Conservation (phyloP, 2,329 filamentous ascomycete species). For the Exophiala mesophila region DNA sequence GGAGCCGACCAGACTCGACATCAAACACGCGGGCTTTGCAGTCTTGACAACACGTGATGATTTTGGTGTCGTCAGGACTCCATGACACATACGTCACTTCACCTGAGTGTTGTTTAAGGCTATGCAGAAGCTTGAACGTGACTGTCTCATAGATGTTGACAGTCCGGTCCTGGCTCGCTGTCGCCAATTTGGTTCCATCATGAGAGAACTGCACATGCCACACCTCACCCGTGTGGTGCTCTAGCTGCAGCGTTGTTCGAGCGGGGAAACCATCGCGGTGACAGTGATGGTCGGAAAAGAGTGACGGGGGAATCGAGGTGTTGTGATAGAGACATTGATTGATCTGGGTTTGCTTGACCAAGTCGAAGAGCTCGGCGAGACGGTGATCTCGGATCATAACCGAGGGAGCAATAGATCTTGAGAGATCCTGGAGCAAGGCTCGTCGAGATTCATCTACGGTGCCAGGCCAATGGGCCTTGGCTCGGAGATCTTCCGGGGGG, state of each 20-base stretch:
- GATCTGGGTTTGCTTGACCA: slow-evolving; percentile 81
- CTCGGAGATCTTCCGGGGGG: slow-evolving; percentile 68
- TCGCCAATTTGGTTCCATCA: slow-evolving; percentile 75
- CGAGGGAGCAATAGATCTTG: slow-evolving; percentile 86
- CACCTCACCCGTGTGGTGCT: slow-evolving; percentile 72
- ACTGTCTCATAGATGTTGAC: slow-evolving; percentile 79
- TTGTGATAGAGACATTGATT: slow-evolving; percentile 85
- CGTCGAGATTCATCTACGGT: slow-evolving; percentile 69
- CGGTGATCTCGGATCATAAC: slow-evolving; percentile 95
- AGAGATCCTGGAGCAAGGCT: slow-evolving; percentile 71
- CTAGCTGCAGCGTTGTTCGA: slow-evolving; percentile 64
- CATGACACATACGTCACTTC: slow-evolving; percentile 79
- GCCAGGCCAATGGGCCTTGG: slow-evolving; percentile 79
- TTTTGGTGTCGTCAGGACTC: slow-evolving; percentile 83
- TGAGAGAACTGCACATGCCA: slow-evolving; percentile 92
- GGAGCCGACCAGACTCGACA: slow-evolving; percentile 58
- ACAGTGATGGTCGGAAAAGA: slow-evolving; percentile 86
- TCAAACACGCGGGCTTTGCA: slow-evolving; percentile 72
- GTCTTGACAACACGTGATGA: slow-evolving; percentile 79
- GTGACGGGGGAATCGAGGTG: slow-evolving; percentile 67
- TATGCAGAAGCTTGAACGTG: slow-evolving; percentile 61
- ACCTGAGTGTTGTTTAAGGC: slow-evolving; percentile 59
- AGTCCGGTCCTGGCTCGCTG: slow-evolving; percentile 68
- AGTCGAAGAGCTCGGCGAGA: slow-evolving; percentile 71
- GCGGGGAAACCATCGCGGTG: slow-evolving; percentile 75